Evolutionary conservation across 1,284 basidiomycete species (phyloP), one percentile per base, ranked within the genome.

Genomic region (Stygiomarasmius scandens): DNA sequence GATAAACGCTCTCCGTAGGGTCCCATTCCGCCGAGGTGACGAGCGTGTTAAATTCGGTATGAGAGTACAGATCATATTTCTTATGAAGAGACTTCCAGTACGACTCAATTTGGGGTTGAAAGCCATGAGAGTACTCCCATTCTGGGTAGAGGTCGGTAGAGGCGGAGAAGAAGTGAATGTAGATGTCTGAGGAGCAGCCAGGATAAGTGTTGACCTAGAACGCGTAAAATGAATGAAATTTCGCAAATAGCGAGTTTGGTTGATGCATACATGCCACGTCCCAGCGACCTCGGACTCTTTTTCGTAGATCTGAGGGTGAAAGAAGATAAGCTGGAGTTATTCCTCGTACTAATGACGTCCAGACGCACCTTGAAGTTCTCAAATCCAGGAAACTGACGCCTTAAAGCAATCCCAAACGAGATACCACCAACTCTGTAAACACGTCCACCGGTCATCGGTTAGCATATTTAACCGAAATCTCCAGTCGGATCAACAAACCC

Each of bases 1-100:
- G 59, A 54, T 77, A 83, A 1, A 60, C 8, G 27, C 77, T 69
- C 1, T 61, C 52, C 0, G 52, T 47, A 4, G 58, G 55, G 59
- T 78, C 70, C 82, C 82, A 84, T 16, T 69, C 64, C 0, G 75
- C 78, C 0, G 64, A 66, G 19, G 66, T 56, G 9, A 82, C 77
- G 12, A 67, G 56, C 1, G 69, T 71, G 58, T 77, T 67, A 66
- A 73, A 69, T n/a, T 57, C 38, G 34, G 71, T 65, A 43, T 69
- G 64, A 5, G 62, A 61, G 38, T 68, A 63, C 0, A 72, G 53
- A 22, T 67, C 56, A 55, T 77, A 70, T 54, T 72, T 72, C 11
- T 51, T 52, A 12, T 69, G 61, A 24, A 79, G 61, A 2, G 56
- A 48, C 10, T 68, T 61, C 72, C 74, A 75, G 63, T 79, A 77